Percentiles rank a stretch among this genome's conserved stretches.
Evolutionary conservation across 2,329 filamentous ascomycete genomes (phyloP).

Genomic region (Knufia petricola): DNA sequence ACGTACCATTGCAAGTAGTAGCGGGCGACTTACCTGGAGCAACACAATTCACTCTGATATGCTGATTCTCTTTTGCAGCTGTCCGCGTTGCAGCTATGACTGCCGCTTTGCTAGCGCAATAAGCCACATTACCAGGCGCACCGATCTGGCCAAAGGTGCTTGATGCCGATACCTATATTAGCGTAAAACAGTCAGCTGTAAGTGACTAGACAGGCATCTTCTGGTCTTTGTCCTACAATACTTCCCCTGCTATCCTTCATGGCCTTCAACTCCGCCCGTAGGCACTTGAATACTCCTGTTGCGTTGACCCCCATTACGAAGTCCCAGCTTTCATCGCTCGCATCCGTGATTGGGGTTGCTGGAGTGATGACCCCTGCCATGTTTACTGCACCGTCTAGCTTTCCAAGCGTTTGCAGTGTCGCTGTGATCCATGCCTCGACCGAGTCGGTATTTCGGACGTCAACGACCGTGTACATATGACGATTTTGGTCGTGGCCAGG

Average conservation of each 20-base stretch:
- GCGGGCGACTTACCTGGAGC: constrained; percentile 11
- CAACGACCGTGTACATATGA: constrained; percentile 12
- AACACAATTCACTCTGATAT: constrained; percentile 30
- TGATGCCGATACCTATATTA: constrained; percentile 13
- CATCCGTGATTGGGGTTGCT: constrained; percentile 25
- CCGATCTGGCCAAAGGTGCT: constrained; percentile 25
- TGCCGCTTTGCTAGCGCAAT: constrained; percentile 36
- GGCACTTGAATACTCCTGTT: constrained; percentile 41
- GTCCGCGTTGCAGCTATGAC: constrained; percentile 36
- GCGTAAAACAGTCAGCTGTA: too few species aligned
- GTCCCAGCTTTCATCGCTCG: constrained; percentile 36
- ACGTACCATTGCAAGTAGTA: background rate
- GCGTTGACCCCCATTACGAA: constrained; percentile 37
- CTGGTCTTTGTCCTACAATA: too few species aligned
- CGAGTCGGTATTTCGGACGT: constrained; percentile 10
- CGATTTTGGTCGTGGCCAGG: constrained; percentile 3
- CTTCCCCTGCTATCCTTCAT: constrained; percentile 25
- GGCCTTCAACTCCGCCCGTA: constrained; percentile 40
- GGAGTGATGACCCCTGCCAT: constrained; percentile 23
- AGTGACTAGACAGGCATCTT: too few species aligned
- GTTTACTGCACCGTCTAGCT: constrained; percentile 20
- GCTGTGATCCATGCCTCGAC: constrained; percentile 16
- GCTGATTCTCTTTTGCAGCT: constrained; percentile 27
- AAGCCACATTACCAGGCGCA: constrained; percentile 31
- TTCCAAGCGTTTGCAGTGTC: constrained; percentile 18